Percentiles rank a stretch among this genome's conserved stretches.
Evolutionary conservation across 2,329 filamentous ascomycete genomes (phyloP).

Genomic region (Colletotrichum sansevieriae): DNA sequence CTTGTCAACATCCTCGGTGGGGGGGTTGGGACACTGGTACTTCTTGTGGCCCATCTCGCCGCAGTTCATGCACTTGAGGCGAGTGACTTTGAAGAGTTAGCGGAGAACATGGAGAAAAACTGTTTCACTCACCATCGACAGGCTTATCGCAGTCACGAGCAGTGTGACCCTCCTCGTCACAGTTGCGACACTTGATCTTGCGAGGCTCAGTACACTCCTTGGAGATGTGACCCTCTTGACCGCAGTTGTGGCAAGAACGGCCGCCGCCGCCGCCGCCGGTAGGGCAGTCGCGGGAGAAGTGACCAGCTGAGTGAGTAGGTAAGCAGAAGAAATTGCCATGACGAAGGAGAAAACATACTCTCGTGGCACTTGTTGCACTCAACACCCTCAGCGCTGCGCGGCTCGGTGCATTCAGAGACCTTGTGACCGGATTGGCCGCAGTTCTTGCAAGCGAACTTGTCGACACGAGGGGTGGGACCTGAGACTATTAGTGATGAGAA

Average conservation of each 20-base stretch:
- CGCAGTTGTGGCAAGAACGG: slow-evolving; percentile 72
- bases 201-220: slow-evolving; percentile 63
- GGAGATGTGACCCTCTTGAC: slow-evolving; percentile 69
- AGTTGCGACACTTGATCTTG: slow-evolving; percentile 70
- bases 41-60: slow-evolving; percentile 60
- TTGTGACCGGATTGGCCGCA: slow-evolving; percentile 70
- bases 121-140: slow-evolving; percentile 60
- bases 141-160: slow-evolving; percentile 74
- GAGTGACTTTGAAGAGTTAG: slow-evolving; percentile 56
- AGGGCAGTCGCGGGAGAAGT: slow-evolving; percentile 76
- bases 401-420: slow-evolving; percentile 66
- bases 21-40: slow-evolving; percentile 53
- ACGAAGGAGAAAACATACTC: slow-evolving; percentile 57
- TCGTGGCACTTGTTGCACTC: slow-evolving; percentile 76
- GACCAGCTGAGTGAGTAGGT: slow-evolving; percentile 61
- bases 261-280: slow-evolving; percentile 69
- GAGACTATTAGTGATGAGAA: slow-evolving; percentile 3
- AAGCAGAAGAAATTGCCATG: background rate
- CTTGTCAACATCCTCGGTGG: slow-evolving; percentile 46
- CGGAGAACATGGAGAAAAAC: background rate
- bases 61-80: slow-evolving; percentile 72
- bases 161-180: slow-evolving; percentile 71
- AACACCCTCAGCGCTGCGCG: slow-evolving; percentile 71
- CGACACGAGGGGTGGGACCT: slow-evolving; percentile 71
- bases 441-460: slow-evolving; percentile 77